These are phyloP conservation scores for Skeletonema tropicum DNA, from an alignment of 108 stramenopile species.

Conservation along the genomic window DNA sequence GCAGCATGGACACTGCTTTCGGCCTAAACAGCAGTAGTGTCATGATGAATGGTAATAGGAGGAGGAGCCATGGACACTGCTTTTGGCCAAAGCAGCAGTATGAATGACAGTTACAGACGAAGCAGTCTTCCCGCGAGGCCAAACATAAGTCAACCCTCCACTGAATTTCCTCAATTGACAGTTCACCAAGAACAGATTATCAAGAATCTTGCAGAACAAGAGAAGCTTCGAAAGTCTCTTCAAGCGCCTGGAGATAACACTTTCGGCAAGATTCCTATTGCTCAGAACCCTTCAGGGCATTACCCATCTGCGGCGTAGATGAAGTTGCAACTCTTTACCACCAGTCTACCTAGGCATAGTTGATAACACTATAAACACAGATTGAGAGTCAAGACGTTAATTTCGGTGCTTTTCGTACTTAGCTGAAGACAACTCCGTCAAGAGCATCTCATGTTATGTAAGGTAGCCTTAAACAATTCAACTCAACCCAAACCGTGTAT, in stretches of 20 bases:
- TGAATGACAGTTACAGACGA: not conserved
- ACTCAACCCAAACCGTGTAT: not conserved
- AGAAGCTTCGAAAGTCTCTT: constrained; percentile 5
- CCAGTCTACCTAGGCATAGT: not conserved
- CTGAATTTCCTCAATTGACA: not conserved
- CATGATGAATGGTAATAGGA: not conserved
- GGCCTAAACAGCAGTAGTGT: not conserved
- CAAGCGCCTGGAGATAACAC: not conserved
- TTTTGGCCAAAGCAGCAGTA: not conserved
- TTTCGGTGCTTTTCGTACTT: not conserved
- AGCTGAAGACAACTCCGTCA: not conserved
- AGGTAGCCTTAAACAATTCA: not conserved
- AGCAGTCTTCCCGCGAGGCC: not conserved
- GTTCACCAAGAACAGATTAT: not conserved
- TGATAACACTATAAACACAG: not conserved
- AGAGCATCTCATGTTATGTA: too few relatives aligned
- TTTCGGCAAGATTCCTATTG: not conserved
- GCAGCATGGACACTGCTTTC: not conserved
- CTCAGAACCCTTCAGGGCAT: not conserved
- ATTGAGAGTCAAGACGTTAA: not conserved
- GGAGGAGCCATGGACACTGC: not conserved
- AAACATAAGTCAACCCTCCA: not conserved
- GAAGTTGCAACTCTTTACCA: not conserved
- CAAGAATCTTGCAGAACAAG: constrained; percentile 1
- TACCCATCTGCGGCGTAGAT: not conserved